Evolutionary conservation across 2,329 filamentous ascomycete species (phyloP), one percentile per base, ranked within the genome.

Genomic region (Colletotrichum somersetense): DNA sequence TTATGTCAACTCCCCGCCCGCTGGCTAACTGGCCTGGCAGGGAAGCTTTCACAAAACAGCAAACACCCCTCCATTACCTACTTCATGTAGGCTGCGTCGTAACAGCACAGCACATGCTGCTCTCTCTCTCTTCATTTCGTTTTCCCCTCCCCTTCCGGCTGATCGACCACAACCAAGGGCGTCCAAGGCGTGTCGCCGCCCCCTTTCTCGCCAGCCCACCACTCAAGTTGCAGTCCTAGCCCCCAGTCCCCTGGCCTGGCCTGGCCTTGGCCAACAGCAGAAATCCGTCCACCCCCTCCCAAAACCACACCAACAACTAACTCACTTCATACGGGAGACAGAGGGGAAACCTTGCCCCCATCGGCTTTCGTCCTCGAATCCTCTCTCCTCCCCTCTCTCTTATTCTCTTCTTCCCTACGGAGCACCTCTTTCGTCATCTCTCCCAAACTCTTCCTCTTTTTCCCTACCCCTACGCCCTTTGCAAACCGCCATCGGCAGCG

Each of bases 81-180:
- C 53, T 11, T 8, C 10, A 12, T 23, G 33, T 23, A 5, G 53
- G 20, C 33, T 56, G 30, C 30, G 11, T 18, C 33, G 16, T 35
- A n/a, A 20, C 26, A 18, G 30, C 59, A 23, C 26, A 50, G 26
- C 26, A 30, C 26, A 50, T 16, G 26, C 59, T 35, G 30, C 30
- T 26, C 59, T 26, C 58, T 33, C 58, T 23, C 59, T 35, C 42
- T 62, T 46, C 46, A 18, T 35, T 33, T 33, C 23, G 35, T 48
- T 20, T n/a, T 35, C 26, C 26, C 63, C 68, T 30, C 70, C 52
- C 57, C 57, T 71, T 65, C 69, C 59, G 70, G 70, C 70, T 66
- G 71, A 71, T 73, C 71, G 61, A 66, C 66, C 40, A 30, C 62
- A 50, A 71, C 69, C 44, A 64, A 72, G 53, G 55, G 53, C 68